phyloP scores from a whole-genome alignment of 805 yeast species.

The Martiniozyma abietophila region DNA sequence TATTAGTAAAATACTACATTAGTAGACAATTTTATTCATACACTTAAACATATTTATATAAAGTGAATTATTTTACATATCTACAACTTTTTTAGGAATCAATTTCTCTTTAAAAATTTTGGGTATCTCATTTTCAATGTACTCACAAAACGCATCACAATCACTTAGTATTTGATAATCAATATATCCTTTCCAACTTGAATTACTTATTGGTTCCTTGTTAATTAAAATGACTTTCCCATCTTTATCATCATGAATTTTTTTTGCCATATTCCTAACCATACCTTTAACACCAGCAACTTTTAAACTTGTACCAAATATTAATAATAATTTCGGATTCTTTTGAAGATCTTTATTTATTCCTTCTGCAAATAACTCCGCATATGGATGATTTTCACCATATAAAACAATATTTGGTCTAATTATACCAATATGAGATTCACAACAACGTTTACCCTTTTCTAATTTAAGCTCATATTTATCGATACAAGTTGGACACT shows the following conservation, averaged over 20 bases:
- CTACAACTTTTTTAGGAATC: no score
- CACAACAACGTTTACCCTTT: slow-evolving; percentile 67
- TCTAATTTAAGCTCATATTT: slow-evolving; percentile 45
- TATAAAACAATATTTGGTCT: slow-evolving; percentile 88
- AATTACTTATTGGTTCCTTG: slow-evolving; percentile 49
- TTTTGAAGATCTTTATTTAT: slow-evolving; percentile 53
- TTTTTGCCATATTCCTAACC: slow-evolving; percentile 58
- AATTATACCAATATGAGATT: slow-evolving; percentile 63
- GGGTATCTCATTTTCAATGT: slow-evolving; percentile 46
- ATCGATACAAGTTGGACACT: slow-evolving; percentile 61
- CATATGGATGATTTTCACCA: slow-evolving; percentile 89
- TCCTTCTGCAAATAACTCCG: slow-evolving; percentile 69
- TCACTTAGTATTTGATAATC: slow-evolving; percentile 76
- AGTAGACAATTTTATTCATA: no score
- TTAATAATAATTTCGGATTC: slow-evolving; percentile 70
- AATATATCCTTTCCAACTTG: slow-evolving; percentile 59
- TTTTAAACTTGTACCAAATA: slow-evolving; percentile 86
- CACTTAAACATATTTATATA: not conserved
- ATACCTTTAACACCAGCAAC: slow-evolving; percentile 83
- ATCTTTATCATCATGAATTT: slow-evolving; percentile 57
- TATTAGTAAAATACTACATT: no score
- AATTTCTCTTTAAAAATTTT: slow-evolving; percentile 47
- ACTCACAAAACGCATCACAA: slow-evolving; percentile 72
- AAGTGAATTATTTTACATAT: not conserved
- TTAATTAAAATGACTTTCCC: slow-evolving; percentile 77